Evolutionary conservation across 805 yeast genomes (phyloP), one percentile per base, ranked within the genome.

Genomic region (Wickerhamomyces canadensis): DNA sequence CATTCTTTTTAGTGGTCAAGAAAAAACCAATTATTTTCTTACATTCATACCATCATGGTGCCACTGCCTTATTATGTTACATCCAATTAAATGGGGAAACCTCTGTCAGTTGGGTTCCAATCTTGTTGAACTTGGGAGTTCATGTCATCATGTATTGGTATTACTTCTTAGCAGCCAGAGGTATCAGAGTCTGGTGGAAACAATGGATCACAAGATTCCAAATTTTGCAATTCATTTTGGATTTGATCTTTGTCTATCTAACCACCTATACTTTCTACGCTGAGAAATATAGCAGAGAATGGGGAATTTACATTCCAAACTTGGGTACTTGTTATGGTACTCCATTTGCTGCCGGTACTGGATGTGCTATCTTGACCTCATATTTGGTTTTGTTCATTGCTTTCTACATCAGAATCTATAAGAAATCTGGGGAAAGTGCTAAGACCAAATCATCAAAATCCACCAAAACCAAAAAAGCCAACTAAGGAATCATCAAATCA

Each of bases 121-220:
- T 84, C 53, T 45, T 77, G 14, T 67, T 84, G 60, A 84, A 84
- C 67, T 67, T 84, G 58, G 80, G 75, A 40, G 94, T 84, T 31
- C 94, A 84, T 53, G 89, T 84, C 32, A 76, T 84, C 43, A 84
- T 84, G 94, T 84, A 84, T 70, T 84, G 82, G 77, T 84, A 84
- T 70, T 84, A 84, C 66, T 84, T 81, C 71, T 68, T 84, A 53
- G 80, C 87, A 38, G 83, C 93, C 15, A 72, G 88, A 62, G 89
- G 91, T 43, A 81, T 83, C 54, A 73, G 83, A 60, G 93, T 84
- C 31, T 84, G 93, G 91, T 84, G 94, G 94, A 84, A 84, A 61
- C 87, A 83, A 64, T 84, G 89, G 89, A 88, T 84, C 54, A 84
- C 94, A 36, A 72, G 85, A 55, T 79, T 80, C 74, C 94, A 84